These are phyloP conservation scores for Chondrus crispus DNA, from an alignment of 23 red algal genomes.

Conservation along the genomic window DNA sequence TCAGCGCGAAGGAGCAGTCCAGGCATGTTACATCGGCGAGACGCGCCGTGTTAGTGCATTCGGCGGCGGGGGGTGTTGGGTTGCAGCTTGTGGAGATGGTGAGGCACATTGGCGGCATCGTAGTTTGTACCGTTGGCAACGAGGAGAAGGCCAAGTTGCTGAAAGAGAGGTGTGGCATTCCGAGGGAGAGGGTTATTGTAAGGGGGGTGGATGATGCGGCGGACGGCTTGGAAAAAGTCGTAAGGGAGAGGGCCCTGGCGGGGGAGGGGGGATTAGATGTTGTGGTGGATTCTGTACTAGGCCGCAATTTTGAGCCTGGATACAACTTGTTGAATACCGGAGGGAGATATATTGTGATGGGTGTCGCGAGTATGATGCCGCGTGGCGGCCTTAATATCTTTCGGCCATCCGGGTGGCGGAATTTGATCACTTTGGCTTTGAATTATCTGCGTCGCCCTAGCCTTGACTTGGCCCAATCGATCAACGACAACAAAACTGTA, in stretches of 20 bases:
- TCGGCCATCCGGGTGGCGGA: neutral
- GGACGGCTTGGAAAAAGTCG: slow-evolving; percentile 4
- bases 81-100: slow-evolving; percentile 33
- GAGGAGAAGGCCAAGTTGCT: neutral
- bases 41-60: slow-evolving; percentile 34
- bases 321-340: slow-evolving; percentile 6
- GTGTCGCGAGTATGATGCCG: slow-evolving; percentile 22
- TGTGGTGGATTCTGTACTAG: slow-evolving; percentile 34
- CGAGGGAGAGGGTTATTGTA: slow-evolving; percentile 23
- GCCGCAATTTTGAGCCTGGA: slow-evolving; percentile 30
- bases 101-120: neutral
- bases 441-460: slow-evolving; percentile 10
- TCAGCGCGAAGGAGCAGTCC: neutral
- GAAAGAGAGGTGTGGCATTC: neutral
- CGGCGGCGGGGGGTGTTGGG: slow-evolving; percentile 48
- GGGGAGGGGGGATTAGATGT: slow-evolving; percentile 36
- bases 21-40: neutral
- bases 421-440: slow-evolving; percentile 35
- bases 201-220: slow-evolving; percentile 33
- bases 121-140: slow-evolving; percentile 19
- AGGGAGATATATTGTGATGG: slow-evolving; percentile 56
- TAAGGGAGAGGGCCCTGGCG: slow-evolving; percentile 2
- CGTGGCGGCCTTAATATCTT: neutral
- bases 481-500: slow-evolving; percentile 34
- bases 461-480: slow-evolving; percentile 9